Base-by-base conservation (phyloP, 1,284 basidiomycete genomes). In the Apiotrichum laibachii region DNA sequence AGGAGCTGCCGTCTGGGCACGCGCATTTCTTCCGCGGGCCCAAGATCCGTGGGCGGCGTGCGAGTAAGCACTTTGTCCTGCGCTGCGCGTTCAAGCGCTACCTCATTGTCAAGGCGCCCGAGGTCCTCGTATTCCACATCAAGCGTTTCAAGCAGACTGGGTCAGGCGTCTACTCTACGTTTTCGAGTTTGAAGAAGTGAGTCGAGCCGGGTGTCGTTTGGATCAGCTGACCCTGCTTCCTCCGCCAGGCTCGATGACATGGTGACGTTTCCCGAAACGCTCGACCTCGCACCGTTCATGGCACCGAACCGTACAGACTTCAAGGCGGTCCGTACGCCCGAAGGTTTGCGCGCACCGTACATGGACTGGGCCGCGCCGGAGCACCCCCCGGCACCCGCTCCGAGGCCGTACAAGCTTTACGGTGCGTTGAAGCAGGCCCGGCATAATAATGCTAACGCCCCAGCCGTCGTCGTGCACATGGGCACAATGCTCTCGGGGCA, bases 1-100 rank as follows among this genome's bases (percentile, higher is more conserved):
- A 72, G 37, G 61, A 65, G 18, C 42, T 43, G 13, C 52, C 57
- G 18, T 52, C 62, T 11, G 56, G 50, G 0, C 58, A 61, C 18
- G 31, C 50, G 34, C 48, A 50, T 33, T 48, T 60, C 50, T 57
- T 60, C 53, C 59, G 59, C 47, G 53, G 50, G 0, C 34, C 31
- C n/a, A n/a, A n/a, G 16, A 22, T 55, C 10, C 51, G 31, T 19
- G 44, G 22, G 35, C 50, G 62, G 8, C 19, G 15, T 22, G 70
- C 73, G 53, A 67, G 66, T 56, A 70, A 68, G 44, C 73, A 75
- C 64, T 76, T 86, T 57, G 81, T 95, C 52, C 82, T 88, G 72
- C 85, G 90, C 2, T 83, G 89, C 9, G 92, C 92, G 16, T 92
- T 90, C 80, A 97, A 97, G 78, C 88, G 93, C 10, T 97, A 95